These are phyloP conservation scores for Metschnikowia noctiluminum DNA, from an alignment of 805 yeast species.

Conservation along the genomic window DNA sequence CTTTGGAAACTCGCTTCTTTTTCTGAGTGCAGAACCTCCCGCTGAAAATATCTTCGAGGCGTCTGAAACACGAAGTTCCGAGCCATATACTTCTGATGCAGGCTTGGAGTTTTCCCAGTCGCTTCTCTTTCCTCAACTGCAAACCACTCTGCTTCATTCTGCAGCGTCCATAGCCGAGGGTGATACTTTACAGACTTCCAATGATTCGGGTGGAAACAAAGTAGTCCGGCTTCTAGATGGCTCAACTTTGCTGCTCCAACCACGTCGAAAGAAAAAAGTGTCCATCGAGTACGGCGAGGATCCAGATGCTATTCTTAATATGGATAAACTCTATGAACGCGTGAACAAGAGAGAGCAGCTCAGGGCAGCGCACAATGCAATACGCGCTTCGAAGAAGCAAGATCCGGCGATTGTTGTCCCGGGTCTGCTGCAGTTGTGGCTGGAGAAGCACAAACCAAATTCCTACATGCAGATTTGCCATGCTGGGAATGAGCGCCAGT, in stretches of 20 bases:
- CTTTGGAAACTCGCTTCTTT: conserved; percentile 14
- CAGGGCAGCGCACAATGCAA: conserved; percentile 4
- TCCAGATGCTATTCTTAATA: conserved; percentile 13
- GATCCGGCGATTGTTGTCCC: background rate
- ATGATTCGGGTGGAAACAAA: background rate
- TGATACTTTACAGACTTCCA: too few species aligned
- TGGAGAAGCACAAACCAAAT: conserved; percentile 40
- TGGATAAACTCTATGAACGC: conserved; percentile 17
- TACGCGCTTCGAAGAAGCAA: background rate
- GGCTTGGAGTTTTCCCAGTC: conserved; percentile 3
- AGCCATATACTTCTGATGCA: background rate
- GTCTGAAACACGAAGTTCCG: too few species aligned
- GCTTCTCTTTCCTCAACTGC: conserved; percentile 1
- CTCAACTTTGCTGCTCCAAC: conserved; percentile 10
- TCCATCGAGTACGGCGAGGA: conserved; percentile 4
- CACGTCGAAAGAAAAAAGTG: conserved; percentile 6
- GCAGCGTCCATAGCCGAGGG: background rate
- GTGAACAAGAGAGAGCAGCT: conserved; percentile 13
- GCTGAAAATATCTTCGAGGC: too few species aligned
- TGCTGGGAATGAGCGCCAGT: conserved; percentile 44
- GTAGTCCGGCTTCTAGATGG: conserved; percentile 14
- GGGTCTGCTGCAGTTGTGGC: conserved; percentile 25
- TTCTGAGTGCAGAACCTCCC: conserved; percentile 1
- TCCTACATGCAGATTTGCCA: conserved; percentile 37
- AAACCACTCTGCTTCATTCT: background rate